These are phyloP conservation scores for Liriodendron chinense DNA, from an alignment of 164 flowering plant species.

Conservation along the genomic window DNA sequence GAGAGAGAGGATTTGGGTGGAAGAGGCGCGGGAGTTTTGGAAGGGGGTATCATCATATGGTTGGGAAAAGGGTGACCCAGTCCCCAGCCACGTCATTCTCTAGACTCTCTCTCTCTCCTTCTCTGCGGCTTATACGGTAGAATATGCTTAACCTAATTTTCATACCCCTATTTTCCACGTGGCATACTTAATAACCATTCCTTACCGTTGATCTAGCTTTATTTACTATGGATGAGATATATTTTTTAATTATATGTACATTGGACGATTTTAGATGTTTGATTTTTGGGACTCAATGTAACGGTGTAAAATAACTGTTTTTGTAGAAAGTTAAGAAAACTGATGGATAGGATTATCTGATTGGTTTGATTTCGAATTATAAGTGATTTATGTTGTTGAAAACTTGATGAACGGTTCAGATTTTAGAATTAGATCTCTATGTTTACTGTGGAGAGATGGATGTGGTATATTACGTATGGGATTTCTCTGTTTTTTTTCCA, in stretches of 20 bases:
- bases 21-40: conserved; percentile 14
- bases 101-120: not conserved
- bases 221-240: too few relatives aligned
- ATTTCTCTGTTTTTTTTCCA: too few relatives aligned
- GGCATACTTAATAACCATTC: not conserved
- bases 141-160: not conserved
- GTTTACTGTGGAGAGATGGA: too few relatives aligned
- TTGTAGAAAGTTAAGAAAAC: not conserved
- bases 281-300: not conserved
- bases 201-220: too few relatives aligned
- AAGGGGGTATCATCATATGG: not conserved
- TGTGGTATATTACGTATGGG: too few relatives aligned
- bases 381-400: too few relatives aligned
- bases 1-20: not conserved
- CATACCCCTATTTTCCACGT: not conserved
- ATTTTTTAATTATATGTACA: too few relatives aligned
- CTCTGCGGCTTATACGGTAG: not conserved
- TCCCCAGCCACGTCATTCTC: not conserved
- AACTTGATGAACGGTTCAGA: too few relatives aligned
- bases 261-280: not conserved
- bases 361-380: too few relatives aligned
- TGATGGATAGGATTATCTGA: not conserved
- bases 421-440: too few relatives aligned
- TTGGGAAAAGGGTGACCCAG: not conserved
- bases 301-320: not conserved